These are phyloP conservation scores for Babesia ovata DNA, from an alignment of 169 alveolate species.

Conservation along the genomic window DNA sequence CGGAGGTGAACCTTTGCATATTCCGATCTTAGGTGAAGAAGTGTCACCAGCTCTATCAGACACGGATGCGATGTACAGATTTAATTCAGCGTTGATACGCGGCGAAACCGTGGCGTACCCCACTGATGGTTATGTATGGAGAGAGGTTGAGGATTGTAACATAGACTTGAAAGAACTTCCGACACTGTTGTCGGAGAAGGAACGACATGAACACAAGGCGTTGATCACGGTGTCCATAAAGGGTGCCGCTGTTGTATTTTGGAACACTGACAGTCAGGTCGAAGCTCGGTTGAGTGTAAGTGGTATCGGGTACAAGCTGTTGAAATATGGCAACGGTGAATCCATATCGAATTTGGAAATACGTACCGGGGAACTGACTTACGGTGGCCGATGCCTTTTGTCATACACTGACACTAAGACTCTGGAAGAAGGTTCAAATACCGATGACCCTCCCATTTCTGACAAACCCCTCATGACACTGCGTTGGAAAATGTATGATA, in stretches of 20 bases:
- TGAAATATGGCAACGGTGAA: constrained; percentile 35
- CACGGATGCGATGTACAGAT: too few relatives aligned
- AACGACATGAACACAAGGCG: neutral
- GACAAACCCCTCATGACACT: constrained; percentile 38
- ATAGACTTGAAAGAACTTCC: constrained; percentile 38
- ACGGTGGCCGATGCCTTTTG: constrained; percentile 51
- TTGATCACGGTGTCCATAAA: constrained; percentile 25
- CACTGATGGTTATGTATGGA: constrained; percentile 15
- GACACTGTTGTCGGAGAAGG: constrained; percentile 33
- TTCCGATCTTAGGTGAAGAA: too few relatives aligned
- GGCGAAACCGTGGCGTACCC: neutral
- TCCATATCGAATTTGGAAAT: constrained; percentile 37
- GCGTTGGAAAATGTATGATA: constrained; percentile 43
- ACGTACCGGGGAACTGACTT: constrained; percentile 50
- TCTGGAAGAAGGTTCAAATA: constrained; percentile 2
- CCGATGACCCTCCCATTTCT: neutral
- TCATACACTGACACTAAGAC: constrained; percentile 35
- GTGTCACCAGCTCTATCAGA: too few relatives aligned
- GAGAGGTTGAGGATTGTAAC: constrained; percentile 18
- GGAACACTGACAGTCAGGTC: constrained; percentile 31
- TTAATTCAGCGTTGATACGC: neutral
- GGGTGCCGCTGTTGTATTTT: constrained; percentile 63
- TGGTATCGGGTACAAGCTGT: constrained; percentile 21
- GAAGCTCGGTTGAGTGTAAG: constrained; percentile 54
- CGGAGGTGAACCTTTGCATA: too few relatives aligned